Conservation (phyloP, 2,329 filamentous ascomycete genomes). For the Trichocomaceae sp. region DNA sequence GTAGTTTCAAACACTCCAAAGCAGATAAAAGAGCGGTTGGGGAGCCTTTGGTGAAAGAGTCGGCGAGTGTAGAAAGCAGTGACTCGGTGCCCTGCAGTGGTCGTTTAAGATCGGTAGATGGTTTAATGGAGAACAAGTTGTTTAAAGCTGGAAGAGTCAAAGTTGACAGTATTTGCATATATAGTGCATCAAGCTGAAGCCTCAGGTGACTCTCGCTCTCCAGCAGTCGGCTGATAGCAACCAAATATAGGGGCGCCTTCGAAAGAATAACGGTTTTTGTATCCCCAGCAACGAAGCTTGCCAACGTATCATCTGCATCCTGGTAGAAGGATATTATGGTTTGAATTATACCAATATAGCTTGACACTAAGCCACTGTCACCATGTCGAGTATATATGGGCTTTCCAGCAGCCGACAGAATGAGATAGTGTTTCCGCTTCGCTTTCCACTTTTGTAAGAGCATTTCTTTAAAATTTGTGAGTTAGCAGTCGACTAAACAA, state of each 20-base stretch:
- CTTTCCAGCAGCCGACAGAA: conserved; percentile 91
- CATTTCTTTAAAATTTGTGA: conserved; percentile 22
- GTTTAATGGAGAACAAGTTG: conserved; percentile 79
- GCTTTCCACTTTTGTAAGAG: conserved; percentile 73
- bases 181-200: conserved; percentile 82
- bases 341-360: conserved; percentile 90
- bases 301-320: conserved; percentile 66
- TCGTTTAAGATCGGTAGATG: conserved; percentile 86
- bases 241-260: conserved; percentile 82
- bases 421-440: conserved; percentile 95
- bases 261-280: conserved; percentile 80
- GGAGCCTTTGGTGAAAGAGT: conserved; percentile 90
- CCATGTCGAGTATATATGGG: conserved; percentile 96
- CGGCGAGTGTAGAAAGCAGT: conserved; percentile 81
- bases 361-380: conserved; percentile 80
- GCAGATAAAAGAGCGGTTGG: conserved; percentile 82
- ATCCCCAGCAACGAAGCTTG: conserved; percentile 78
- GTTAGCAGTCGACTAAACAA: not conserved
- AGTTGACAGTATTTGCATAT: conserved; percentile 97
- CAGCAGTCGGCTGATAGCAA: conserved; percentile 85
- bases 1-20: conserved; percentile 84
- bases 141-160: conserved; percentile 80
- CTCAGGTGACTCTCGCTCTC: conserved; percentile 87
- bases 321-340: conserved; percentile 98
- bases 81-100: conserved; percentile 88